phyloP scores from a whole-genome alignment of 306 rosid species.

The Quercus parvula region DNA sequence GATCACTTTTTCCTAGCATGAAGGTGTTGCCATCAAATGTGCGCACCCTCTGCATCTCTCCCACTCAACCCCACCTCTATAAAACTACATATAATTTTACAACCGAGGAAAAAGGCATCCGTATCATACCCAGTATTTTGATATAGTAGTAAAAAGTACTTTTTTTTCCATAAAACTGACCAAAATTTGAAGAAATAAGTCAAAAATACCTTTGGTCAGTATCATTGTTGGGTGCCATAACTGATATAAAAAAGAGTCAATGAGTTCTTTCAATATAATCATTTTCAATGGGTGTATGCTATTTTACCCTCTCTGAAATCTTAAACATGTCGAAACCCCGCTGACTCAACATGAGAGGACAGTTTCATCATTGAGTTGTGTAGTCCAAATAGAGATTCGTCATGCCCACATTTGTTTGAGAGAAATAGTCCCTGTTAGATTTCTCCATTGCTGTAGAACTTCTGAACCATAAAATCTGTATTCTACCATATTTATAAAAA shows the following conservation, averaged over 20 bases:
- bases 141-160: neutral
- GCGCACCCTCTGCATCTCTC: neutral
- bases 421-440: slow-evolving; percentile 3
- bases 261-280: slow-evolving; percentile 31
- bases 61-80: neutral
- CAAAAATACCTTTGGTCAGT: neutral
- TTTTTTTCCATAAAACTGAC: neutral
- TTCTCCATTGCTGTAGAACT: neutral
- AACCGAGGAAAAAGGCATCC: neutral
- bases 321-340: slow-evolving; percentile 42
- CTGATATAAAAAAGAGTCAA: slow-evolving; percentile 39
- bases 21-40: neutral
- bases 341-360: slow-evolving; percentile 30
- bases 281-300: slow-evolving; percentile 47
- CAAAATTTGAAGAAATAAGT: neutral
- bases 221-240: neutral
- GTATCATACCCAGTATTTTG: neutral
- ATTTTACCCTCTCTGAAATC: slow-evolving; percentile 33
- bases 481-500: neutral
- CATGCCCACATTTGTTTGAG: neutral
- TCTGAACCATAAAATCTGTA: slow-evolving; percentile 1
- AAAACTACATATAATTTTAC: neutral
- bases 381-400: neutral
- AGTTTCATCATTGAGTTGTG: slow-evolving; percentile 16
- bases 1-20: slow-evolving; percentile 3